These are phyloP conservation scores for Myriosclerotinia duriaeana DNA, from an alignment of 2,329 filamentous ascomycete genomes.

Conservation along the genomic window DNA sequence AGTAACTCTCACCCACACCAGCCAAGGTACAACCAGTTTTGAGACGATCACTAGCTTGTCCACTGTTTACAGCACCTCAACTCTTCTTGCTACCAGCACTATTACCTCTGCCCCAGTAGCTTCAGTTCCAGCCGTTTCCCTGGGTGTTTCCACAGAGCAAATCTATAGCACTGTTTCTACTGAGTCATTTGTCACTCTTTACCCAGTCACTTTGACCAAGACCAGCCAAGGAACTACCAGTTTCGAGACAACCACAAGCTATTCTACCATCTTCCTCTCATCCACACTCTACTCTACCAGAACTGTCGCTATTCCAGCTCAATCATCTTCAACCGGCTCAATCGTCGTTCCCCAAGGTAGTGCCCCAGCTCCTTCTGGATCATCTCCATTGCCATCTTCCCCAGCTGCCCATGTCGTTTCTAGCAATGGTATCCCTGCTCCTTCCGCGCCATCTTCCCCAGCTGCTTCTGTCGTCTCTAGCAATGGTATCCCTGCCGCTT, in stretches of 20 bases:
- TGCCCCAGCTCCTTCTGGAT: neutral
- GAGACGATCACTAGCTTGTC: neutral
- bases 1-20: conserved; percentile 6
- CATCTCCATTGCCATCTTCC: no score
- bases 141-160: neutral
- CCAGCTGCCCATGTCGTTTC: no score
- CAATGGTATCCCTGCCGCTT: neutral
- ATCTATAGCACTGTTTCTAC: conserved; percentile 4
- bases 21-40: neutral
- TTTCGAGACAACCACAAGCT: conserved; percentile 4
- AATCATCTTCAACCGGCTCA: conserved; percentile 1
- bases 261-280: neutral
- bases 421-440: no score
- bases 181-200: neutral
- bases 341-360: neutral
- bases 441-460: neutral
- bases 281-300: conserved; percentile 5
- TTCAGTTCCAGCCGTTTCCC: neutral
- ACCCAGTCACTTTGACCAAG: conserved; percentile 4
- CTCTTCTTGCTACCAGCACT: neutral
- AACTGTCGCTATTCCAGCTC: neutral
- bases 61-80: neutral
- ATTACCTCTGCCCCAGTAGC: neutral
- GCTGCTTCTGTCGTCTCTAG: neutral
- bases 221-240: conserved; percentile 1